Evolutionary conservation across 2,329 filamentous ascomycete species (phyloP).

Genomic region (Kalaharituber pfeilii): DNA sequence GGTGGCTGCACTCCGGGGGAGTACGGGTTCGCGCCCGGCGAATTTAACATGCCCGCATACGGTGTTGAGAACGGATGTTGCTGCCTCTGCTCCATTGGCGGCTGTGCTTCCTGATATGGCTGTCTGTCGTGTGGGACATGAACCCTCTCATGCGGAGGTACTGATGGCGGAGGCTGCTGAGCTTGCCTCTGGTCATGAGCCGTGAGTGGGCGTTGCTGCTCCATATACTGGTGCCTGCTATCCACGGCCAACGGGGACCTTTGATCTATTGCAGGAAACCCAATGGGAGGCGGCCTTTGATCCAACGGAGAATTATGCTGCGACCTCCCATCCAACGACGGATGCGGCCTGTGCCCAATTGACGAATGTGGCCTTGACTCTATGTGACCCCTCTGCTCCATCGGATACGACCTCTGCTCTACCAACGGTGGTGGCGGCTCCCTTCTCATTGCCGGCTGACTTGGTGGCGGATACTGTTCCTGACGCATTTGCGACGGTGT

Average conservation of each 20-base stretch:
- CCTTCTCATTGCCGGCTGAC: constrained; percentile 5
- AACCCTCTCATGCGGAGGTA: neutral
- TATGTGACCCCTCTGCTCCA: neutral
- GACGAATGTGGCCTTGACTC: neutral
- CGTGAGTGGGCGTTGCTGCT: neutral
- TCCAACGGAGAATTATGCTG: neutral
- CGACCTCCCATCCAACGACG: neutral
- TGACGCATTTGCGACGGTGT: neutral
- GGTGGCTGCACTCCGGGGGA: neutral
- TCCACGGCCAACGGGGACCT: neutral
- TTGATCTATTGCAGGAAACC: constrained; percentile 1
- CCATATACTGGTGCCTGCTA: neutral
- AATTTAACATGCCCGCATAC: neutral
- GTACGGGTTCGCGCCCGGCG: neutral
- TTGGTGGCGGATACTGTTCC: neutral
- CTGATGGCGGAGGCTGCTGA: neutral
- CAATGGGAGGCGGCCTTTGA: neutral
- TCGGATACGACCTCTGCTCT: neutral
- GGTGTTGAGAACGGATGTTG: neutral
- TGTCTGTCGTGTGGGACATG: constrained; percentile 5
- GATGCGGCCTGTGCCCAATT: neutral
- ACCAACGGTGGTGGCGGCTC: neutral
- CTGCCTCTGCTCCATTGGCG: constrained; percentile 7
- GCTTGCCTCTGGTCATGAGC: constrained; percentile 1
- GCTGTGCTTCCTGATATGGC: neutral